phyloP scores from a whole-genome alignment of 106 monocot species.

The Apostasia shenzhenica region DNA sequence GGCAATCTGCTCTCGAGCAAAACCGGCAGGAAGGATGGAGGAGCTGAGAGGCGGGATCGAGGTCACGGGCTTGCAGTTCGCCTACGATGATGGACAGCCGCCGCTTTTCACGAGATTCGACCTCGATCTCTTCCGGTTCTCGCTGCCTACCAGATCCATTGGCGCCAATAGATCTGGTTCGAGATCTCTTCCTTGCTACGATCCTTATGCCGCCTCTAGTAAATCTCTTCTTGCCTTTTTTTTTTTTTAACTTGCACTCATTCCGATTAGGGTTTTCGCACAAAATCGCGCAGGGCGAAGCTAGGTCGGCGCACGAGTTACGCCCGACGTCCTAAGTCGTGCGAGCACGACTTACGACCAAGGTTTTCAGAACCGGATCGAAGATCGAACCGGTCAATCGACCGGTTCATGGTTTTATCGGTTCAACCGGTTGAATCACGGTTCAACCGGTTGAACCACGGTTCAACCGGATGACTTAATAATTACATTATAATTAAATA shows the following conservation, averaged over 20 bases:
- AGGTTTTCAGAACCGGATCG: no score
- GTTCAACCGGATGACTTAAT: no score
- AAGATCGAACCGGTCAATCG: no score
- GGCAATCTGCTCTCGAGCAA: background rate
- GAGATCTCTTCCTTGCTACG: background rate
- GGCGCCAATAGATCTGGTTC: constrained; percentile 96
- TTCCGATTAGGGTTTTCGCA: no score
- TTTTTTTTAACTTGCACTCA: background rate
- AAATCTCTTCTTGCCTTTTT: background rate
- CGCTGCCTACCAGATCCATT: constrained; percentile 72
- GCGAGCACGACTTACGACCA: no score
- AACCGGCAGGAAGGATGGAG: constrained; percentile 15
- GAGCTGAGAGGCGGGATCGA: constrained; percentile 44
- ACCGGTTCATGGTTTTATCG: no score
- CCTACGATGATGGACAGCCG: constrained; percentile 50
- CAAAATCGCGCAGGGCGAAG: no score
- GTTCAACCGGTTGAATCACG: no score
- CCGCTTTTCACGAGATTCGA: constrained; percentile 68
- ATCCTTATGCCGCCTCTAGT: background rate
- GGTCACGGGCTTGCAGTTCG: constrained; percentile 71
- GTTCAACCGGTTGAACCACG: no score
- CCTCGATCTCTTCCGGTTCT: constrained; percentile 61
- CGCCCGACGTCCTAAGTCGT: no score
- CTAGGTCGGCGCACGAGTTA: no score
- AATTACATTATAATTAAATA: no score